Evolutionary conservation across 257 asterid genomes (phyloP).

Genomic region (Agastache rugosa): DNA sequence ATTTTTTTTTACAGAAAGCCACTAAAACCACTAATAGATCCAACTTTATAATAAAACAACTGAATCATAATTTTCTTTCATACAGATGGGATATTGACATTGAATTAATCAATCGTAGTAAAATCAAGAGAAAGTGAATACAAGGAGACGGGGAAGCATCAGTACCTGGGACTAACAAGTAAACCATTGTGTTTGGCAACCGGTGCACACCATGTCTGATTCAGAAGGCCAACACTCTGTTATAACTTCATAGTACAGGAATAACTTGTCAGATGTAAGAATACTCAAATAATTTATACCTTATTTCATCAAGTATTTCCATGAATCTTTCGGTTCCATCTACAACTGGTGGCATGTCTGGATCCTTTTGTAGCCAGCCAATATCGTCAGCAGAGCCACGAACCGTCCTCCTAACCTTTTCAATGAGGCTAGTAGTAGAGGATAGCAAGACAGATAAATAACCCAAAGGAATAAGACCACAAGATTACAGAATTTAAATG

Average conservation of each 20-base stretch:
- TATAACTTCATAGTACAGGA: constrained; percentile 26
- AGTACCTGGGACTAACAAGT: constrained; percentile 96
- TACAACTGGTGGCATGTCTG: constrained; percentile 89
- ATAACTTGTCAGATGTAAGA: constrained; percentile 26
- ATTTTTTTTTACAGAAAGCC: background rate
- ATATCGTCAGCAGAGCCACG: constrained; percentile 98
- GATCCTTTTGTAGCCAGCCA: constrained; percentile 83
- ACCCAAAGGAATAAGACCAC: constrained; percentile 7
- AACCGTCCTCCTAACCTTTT: constrained; percentile 83
- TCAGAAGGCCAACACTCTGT: constrained; percentile 38
- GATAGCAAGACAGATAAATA: constrained; percentile 20
- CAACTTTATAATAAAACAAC: constrained; percentile 13
- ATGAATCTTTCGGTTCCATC: constrained; percentile 82
- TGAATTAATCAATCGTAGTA: background rate
- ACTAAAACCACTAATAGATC: constrained; percentile 21
- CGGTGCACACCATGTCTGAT: constrained; percentile 90
- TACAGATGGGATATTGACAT: too few species aligned
- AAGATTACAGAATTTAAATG: background rate
- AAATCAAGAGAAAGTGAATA: constrained; percentile 30
- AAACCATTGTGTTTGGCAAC: constrained; percentile 86
- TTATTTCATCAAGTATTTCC: constrained; percentile 80
- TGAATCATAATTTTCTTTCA: background rate
- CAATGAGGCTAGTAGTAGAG: constrained; percentile 50
- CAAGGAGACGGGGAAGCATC: constrained; percentile 27
- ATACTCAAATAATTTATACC: constrained; percentile 45